Evolutionary conservation across 495 filamentous ascomycete species (phyloP).

Genomic region (Penicillium lividum): DNA sequence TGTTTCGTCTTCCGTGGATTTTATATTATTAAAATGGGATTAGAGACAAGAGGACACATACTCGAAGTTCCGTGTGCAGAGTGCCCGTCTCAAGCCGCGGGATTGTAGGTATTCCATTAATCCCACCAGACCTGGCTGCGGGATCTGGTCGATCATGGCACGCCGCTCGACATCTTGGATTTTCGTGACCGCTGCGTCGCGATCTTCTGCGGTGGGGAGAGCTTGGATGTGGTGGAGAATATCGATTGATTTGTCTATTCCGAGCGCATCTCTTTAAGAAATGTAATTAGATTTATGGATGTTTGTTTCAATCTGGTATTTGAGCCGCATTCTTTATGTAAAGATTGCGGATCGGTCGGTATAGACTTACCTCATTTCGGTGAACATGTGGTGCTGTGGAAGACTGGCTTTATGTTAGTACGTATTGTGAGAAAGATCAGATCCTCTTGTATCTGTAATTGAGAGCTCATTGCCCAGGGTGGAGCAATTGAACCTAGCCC

Average conservation of each 20-base stretch:
- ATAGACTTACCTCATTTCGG: constrained; percentile 66
- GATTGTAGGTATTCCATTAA: constrained; percentile 81
- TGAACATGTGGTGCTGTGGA: constrained; percentile 95
- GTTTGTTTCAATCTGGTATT: background rate
- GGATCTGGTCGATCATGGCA: constrained; percentile 75
- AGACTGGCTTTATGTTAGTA: constrained; percentile 50
- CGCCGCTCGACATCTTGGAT: constrained; percentile 77
- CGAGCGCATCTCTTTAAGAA: constrained; percentile 51
- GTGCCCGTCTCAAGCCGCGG: constrained; percentile 66
- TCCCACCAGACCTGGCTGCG: constrained; percentile 72
- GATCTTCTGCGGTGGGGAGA: constrained; percentile 61
- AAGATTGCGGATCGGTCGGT: constrained; percentile 15
- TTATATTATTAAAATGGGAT: background rate
- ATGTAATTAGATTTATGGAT: background rate
- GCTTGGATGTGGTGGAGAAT: constrained; percentile 85
- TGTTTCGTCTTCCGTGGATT: background rate
- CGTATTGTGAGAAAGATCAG: background rate
- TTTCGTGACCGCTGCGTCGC: constrained; percentile 63
- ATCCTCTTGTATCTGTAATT: background rate
- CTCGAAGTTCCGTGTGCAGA: constrained; percentile 96
- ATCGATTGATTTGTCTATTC: constrained; percentile 68
- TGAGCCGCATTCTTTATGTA: constrained; percentile 1
- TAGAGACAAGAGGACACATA: constrained; percentile 24
- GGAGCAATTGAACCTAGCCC: background rate
- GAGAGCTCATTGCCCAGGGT: background rate